Evolutionary conservation across 2,329 filamentous ascomycete genomes (phyloP).

Genomic region (Aspergillus sp.): DNA sequence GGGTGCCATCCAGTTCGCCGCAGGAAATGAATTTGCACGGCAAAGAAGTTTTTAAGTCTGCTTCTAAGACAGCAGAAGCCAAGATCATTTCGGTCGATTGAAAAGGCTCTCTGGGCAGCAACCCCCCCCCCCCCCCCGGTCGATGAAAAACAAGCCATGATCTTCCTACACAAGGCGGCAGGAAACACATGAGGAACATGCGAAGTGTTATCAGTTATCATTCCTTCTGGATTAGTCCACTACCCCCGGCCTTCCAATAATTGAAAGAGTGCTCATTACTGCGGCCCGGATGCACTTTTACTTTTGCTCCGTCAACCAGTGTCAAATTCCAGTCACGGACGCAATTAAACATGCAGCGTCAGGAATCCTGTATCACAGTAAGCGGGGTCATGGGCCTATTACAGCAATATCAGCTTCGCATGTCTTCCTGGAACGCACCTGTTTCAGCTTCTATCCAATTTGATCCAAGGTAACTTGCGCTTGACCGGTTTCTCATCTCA

Average conservation of each 20-base stretch:
- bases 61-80: too few species aligned
- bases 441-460: not conserved
- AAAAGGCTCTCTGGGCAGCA: too few species aligned
- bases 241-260: not conserved
- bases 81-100: too few species aligned
- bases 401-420: not conserved
- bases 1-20: too few species aligned
- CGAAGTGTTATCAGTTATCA: not conserved
- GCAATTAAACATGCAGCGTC: not conserved
- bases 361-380: not conserved
- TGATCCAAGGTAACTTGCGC: too few species aligned
- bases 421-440: not conserved
- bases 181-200: not conserved
- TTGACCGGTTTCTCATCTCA: not conserved
- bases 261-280: not conserved
- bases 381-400: not conserved
- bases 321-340: not conserved
- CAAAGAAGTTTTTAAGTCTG: too few species aligned
- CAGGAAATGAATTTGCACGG: too few species aligned
- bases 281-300: not conserved
- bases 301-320: not conserved
- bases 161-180: too few species aligned
- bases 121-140: too few species aligned
- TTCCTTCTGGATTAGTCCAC: not conserved
- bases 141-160: too few species aligned